Conservation (phyloP, 176 grass and related monocot species). For the Eragrostis curvula region DNA sequence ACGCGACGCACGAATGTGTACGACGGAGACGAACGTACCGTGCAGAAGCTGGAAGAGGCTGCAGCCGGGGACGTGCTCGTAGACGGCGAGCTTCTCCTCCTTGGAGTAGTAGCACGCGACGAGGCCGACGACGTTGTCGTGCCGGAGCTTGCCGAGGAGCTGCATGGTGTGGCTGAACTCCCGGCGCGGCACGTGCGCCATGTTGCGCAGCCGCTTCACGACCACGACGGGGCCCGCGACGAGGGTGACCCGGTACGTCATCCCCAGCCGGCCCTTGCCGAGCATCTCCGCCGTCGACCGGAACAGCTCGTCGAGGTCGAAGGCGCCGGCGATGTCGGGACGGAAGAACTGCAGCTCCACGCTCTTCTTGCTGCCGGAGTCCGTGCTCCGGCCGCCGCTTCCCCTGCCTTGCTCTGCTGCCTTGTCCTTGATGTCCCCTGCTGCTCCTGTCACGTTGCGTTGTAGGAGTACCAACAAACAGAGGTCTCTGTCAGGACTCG, state of each 20-base stretch:
- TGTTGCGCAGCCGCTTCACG: slow-evolving; percentile 89
- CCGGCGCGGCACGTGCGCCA: slow-evolving; percentile 58
- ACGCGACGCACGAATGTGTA: background rate
- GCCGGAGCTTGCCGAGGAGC: slow-evolving; percentile 77
- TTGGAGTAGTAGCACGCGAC: slow-evolving; percentile 74
- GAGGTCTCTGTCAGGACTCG: background rate
- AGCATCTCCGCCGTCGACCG: slow-evolving; percentile 78
- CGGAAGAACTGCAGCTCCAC: slow-evolving; percentile 67
- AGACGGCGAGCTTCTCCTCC: slow-evolving; percentile 87
- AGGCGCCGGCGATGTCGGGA: slow-evolving; percentile 44
- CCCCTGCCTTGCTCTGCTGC: slow-evolving; percentile 38
- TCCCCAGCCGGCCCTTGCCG: slow-evolving; percentile 78
- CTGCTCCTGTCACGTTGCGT: slow-evolving; percentile 27
- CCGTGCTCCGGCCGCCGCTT: slow-evolving; percentile 50
- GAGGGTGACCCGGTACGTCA: slow-evolving; percentile 76
- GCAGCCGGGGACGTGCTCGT: slow-evolving; percentile 66
- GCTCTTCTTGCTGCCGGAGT: slow-evolving; percentile 23
- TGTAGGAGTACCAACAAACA: background rate
- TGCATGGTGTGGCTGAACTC: slow-evolving; percentile 83
- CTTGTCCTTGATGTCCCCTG: slow-evolving; percentile 56
- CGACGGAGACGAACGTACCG: slow-evolving; percentile 48
- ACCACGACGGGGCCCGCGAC: slow-evolving; percentile 44
- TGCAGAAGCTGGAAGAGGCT: slow-evolving; percentile 92
- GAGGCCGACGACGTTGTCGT: slow-evolving; percentile 83
- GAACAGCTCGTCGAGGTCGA: slow-evolving; percentile 71